These are phyloP conservation scores for Fusarium chlamydosporum DNA, from an alignment of 2,329 filamentous ascomycete genomes.

Conservation along the genomic window DNA sequence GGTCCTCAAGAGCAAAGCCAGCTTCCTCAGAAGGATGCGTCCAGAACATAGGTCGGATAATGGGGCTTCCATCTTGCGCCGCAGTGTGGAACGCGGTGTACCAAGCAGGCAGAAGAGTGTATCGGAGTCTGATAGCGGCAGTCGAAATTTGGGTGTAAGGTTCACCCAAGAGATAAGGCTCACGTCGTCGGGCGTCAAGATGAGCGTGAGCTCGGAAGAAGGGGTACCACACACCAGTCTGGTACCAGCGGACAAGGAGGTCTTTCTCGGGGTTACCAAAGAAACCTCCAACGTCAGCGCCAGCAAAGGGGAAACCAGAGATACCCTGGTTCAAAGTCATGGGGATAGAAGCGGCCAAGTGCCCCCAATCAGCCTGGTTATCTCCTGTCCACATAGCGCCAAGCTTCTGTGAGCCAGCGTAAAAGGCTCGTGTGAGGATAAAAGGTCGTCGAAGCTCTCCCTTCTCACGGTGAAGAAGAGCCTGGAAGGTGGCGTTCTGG, in stretches of 20 bases:
- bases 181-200: conserved; percentile 93
- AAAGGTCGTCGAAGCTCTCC: conserved; percentile 90
- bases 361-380: conserved; percentile 93
- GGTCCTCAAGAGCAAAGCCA: conserved; percentile 91
- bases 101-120: conserved; percentile 91
- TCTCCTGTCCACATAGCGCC: conserved; percentile 99
- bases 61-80: conserved; percentile 84
- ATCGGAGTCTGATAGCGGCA: conserved; percentile 87
- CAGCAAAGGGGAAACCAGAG: conserved; percentile 91
- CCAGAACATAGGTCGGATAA: conserved; percentile 93
- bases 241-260: conserved; percentile 93
- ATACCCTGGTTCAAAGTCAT: conserved; percentile 96
- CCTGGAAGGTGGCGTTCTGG: conserved; percentile 92
- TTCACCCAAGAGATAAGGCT: conserved; percentile 89
- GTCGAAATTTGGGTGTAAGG: conserved; percentile 90
- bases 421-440: conserved; percentile 93
- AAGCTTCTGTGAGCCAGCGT: conserved; percentile 87
- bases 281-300: conserved; percentile 97
- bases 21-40: conserved; percentile 87
- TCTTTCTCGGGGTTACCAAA: conserved; percentile 97
- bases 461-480: conserved; percentile 85
- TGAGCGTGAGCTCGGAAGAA: conserved; percentile 98
- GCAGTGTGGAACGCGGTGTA: conserved; percentile 97
- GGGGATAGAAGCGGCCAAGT: conserved; percentile 88
- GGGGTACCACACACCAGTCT: conserved; percentile 95